These are phyloP conservation scores for Podospora sp. DNA, from an alignment of 495 filamentous ascomycete genomes.

Conservation along the genomic window DNA sequence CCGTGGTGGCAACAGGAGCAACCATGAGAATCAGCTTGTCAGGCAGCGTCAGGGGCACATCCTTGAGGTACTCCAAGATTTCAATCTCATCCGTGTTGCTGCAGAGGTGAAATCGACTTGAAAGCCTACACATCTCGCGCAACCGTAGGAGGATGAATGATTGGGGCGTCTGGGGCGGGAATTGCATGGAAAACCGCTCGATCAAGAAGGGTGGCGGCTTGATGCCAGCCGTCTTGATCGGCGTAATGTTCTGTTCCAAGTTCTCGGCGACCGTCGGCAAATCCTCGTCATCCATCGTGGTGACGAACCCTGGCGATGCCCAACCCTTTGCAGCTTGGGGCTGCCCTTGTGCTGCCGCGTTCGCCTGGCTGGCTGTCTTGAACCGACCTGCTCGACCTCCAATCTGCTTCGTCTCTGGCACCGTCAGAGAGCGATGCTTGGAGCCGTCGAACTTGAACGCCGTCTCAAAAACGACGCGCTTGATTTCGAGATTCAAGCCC, in stretches of 20 bases:
- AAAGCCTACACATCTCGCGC: constrained; percentile 61
- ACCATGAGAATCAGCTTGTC: constrained; percentile 78
- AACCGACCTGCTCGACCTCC: constrained; percentile 91
- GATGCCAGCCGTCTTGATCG: constrained; percentile 74
- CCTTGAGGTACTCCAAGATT: constrained; percentile 71
- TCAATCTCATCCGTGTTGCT: constrained; percentile 56
- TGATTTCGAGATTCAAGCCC: constrained; percentile 93
- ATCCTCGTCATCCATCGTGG: constrained; percentile 73
- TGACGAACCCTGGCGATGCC: constrained; percentile 69
- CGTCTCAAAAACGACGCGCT: constrained; percentile 85
- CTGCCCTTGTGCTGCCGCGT: constrained; percentile 1
- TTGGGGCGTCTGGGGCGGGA: constrained; percentile 74
- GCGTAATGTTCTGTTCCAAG: constrained; percentile 63
- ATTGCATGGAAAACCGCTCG: constrained; percentile 73
- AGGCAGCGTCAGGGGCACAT: constrained; percentile 61
- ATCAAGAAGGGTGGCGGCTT: constrained; percentile 67
- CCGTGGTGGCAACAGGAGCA: constrained; percentile 58
- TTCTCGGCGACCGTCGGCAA: constrained; percentile 61
- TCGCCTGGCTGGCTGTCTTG: constrained; percentile 64
- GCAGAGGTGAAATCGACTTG: constrained; percentile 74
- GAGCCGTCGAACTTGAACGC: constrained; percentile 65
- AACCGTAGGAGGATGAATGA: constrained; percentile 74
- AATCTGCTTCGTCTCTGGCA: constrained; percentile 92
- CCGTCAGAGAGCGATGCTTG: constrained; percentile 53
- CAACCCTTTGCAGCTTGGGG: constrained; percentile 22